Evolutionary conservation across 306 rosid genomes (phyloP).

Genomic region (Morella rubra): DNA sequence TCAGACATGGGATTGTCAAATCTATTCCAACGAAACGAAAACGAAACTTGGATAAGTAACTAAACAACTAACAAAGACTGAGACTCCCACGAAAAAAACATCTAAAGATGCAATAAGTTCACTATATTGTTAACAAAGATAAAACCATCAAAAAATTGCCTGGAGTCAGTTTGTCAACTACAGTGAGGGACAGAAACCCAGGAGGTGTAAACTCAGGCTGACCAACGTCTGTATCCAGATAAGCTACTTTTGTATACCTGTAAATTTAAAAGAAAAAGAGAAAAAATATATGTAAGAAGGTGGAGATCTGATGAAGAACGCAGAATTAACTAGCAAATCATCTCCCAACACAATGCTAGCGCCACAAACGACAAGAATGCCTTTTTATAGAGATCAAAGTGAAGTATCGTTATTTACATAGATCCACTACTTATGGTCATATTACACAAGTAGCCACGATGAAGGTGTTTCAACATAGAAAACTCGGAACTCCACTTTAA

Average conservation of each 20-base stretch:
- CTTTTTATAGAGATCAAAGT: neutral
- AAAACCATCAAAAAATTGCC: slow-evolving; percentile 42
- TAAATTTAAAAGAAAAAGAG: slow-evolving; percentile 1
- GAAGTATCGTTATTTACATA: neutral
- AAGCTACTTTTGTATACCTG: slow-evolving; percentile 64
- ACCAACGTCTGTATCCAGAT: slow-evolving; percentile 89
- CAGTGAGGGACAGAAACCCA: slow-evolving; percentile 70
- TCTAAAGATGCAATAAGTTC: neutral
- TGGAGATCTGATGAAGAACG: neutral
- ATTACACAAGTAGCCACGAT: neutral
- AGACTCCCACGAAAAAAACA: neutral
- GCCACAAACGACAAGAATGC: too few species aligned
- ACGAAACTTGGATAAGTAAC: neutral
- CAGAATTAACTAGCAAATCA: neutral
- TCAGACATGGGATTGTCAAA: slow-evolving; percentile 75
- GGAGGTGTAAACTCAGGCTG: slow-evolving; percentile 95
- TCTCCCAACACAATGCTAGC: neutral
- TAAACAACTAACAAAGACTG: neutral
- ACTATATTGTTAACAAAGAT: slow-evolving; percentile 7
- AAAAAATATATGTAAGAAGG: neutral
- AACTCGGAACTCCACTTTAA: too few species aligned
- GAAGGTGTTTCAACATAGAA: neutral
- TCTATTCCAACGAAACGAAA: slow-evolving; percentile 43
- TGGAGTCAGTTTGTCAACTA: slow-evolving; percentile 51
- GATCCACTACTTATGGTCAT: neutral